Evolutionary conservation across 2,329 filamentous ascomycete species (phyloP).

Genomic region (Ilyonectria robusta): DNA sequence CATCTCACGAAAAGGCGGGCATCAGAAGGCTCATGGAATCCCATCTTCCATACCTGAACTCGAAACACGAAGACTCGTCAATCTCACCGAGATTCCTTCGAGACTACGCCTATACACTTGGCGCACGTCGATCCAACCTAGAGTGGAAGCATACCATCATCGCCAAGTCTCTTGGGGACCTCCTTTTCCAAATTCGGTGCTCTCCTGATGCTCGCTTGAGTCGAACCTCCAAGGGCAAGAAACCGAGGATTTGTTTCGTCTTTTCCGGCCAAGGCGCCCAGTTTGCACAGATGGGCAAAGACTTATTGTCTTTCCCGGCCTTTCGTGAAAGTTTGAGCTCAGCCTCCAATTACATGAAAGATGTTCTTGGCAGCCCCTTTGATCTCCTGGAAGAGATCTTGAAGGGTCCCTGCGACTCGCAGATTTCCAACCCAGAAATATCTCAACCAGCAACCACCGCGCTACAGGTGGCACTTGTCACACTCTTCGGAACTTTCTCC

Average conservation of each 20-base stretch:
- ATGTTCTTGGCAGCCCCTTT: conserved; percentile 50
- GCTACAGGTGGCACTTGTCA: conserved; percentile 59
- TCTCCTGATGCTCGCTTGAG: conserved; percentile 35
- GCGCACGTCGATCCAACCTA: conserved; percentile 59
- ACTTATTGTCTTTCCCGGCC: conserved; percentile 57
- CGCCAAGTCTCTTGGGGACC: conserved; percentile 52
- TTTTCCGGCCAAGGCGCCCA: conserved; percentile 62
- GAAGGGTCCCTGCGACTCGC: conserved; percentile 42
- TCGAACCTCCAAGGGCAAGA: conserved; percentile 46
- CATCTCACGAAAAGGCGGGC: conserved; percentile 60
- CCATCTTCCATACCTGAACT: conserved; percentile 52
- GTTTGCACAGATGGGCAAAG: conserved; percentile 59
- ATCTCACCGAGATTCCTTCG: conserved; percentile 45
- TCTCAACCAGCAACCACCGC: conserved; percentile 60
- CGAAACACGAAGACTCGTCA: conserved; percentile 10
- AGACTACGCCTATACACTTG: conserved; percentile 63
- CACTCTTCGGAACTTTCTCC: conserved; percentile 54
- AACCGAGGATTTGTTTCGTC: conserved; percentile 56
- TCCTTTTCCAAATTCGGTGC: conserved; percentile 49
- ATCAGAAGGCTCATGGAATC: conserved; percentile 54
- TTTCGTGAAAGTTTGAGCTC: conserved; percentile 58
- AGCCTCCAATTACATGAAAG: conserved; percentile 51
- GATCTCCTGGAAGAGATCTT: conserved; percentile 55
- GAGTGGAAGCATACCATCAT: conserved; percentile 60
- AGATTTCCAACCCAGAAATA: conserved; percentile 53